phyloP scores from a whole-genome alignment of 83 land plant species.

The Picea mariana region DNA sequence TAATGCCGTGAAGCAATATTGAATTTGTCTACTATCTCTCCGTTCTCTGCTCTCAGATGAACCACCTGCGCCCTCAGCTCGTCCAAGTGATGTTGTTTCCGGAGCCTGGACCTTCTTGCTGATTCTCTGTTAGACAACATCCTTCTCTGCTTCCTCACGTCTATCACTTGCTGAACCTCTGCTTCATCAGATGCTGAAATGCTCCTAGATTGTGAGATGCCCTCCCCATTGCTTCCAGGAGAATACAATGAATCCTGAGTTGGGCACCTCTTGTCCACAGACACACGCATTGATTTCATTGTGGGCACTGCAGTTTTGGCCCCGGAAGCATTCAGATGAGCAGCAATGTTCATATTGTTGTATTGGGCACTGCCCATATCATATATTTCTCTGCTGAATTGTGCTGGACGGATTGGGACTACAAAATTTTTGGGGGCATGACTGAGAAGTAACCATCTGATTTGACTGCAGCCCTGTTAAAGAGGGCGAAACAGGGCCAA shows the following conservation, averaged over 20 bases:
- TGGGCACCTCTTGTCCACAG: slow-evolving; percentile 5
- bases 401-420: background rate
- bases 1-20: slow-evolving; percentile 25
- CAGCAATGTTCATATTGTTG: background rate
- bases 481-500: slow-evolving; percentile 9
- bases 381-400: background rate
- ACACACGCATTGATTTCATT: background rate
- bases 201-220: background rate
- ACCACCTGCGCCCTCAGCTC: slow-evolving; percentile 40
- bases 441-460: background rate
- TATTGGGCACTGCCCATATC: background rate
- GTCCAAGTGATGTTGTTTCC: slow-evolving; percentile 37
- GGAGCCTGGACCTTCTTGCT: slow-evolving; percentile 34
- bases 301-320: background rate
- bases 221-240: slow-evolving; percentile 4
- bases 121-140: slow-evolving; percentile 48
- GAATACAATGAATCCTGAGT: background rate
- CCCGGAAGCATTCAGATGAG: background rate
- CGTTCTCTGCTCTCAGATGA: slow-evolving; percentile 31
- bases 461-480: background rate
- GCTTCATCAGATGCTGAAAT: slow-evolving; percentile 27
- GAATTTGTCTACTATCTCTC: slow-evolving; percentile 31
- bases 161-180: slow-evolving; percentile 31
- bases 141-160: slow-evolving; percentile 38
- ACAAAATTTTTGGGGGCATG: background rate